phyloP scores from a whole-genome alignment of 2,329 filamentous ascomycete species.

The Penicillium brasilianum region DNA sequence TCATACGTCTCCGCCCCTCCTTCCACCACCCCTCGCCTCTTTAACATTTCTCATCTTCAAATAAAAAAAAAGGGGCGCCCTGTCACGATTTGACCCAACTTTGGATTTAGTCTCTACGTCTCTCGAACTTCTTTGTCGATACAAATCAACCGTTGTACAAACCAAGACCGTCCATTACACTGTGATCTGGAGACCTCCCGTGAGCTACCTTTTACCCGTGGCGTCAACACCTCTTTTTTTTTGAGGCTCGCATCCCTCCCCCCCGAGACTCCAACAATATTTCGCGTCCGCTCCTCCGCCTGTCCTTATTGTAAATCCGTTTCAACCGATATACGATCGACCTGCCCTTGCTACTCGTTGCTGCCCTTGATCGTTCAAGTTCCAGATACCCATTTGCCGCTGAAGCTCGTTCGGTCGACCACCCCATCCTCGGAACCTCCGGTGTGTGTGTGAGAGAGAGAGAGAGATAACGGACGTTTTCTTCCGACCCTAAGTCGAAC shows the following conservation, averaged over 20 bases:
- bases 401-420: not conserved
- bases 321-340: not conserved
- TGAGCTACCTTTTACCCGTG: not conserved
- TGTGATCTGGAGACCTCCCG: not conserved
- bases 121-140: not conserved
- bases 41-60: constrained; percentile 18
- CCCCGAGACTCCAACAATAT: constrained; percentile 5
- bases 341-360: not conserved
- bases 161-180: not conserved
- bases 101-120: not conserved
- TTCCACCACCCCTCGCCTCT: constrained; percentile 29
- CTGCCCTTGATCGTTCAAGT: not conserved
- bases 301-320: not conserved
- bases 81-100: constrained; percentile 6
- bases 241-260: constrained; percentile 14
- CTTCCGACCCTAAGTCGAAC: not conserved
- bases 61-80: constrained; percentile 19
- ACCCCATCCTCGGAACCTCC: not conserved
- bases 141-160: not conserved
- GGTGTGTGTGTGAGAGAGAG: too few species aligned
- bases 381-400: not conserved
- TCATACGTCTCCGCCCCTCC: constrained; percentile 30
- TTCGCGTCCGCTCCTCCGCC: not conserved
- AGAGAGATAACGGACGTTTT: not conserved
- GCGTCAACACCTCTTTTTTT: constrained; percentile 15